Base-by-base conservation (phyloP, 495 filamentous ascomycete genomes). In the Penicillium canariense region DNA sequence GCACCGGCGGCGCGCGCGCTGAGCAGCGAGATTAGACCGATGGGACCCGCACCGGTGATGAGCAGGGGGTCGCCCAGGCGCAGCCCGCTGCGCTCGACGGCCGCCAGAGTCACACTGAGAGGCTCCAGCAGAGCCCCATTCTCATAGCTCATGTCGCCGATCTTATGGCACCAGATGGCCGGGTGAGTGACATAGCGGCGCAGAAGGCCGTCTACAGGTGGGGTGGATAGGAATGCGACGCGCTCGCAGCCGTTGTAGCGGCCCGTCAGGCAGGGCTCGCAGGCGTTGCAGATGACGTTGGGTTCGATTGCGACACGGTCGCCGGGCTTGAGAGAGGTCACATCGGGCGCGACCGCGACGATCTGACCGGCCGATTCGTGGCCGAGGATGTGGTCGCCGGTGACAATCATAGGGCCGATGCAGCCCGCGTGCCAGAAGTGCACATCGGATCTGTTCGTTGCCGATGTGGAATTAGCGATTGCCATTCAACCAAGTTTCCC, bases 391-490 rank as follows among this genome's bases (percentile, higher is more conserved):
- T 96, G 91, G 66, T 89, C 86, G 59, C 82, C 86, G 49, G 80
- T 81, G 26, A 97, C 91, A 56, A 96, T 86, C 91, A 96, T 97
- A 49, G 91, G 91, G 12, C 91, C 91, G 65, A 97, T 96, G 72
- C 87, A 88, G 56, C 91, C 91, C 30, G 86, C 87, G 68, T 92
- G 90, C 91, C 91, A 96, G 80, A 97, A 97, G 74, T 96, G 91
- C 26, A 97, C 85, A 71, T 96, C 91, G 49, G 90, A 95, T 42
- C 90, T 95, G n/a, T n/a, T n/a, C n/a, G n/a, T n/a, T n/a, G n/a
- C n/a, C n/a, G n/a, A n/a, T n/a, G n/a, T n/a, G n/a, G n/a, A n/a
- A n/a, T n/a, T n/a, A n/a, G n/a, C n/a, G n/a, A n/a, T n/a, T n/a
- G n/a, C n/a, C n/a, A n/a, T n/a, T n/a, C n/a, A n/a, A n/a, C n/a